Evolutionary conservation across 441 rosid genomes (phyloP).

Genomic region (Codiaeum variegatum): DNA sequence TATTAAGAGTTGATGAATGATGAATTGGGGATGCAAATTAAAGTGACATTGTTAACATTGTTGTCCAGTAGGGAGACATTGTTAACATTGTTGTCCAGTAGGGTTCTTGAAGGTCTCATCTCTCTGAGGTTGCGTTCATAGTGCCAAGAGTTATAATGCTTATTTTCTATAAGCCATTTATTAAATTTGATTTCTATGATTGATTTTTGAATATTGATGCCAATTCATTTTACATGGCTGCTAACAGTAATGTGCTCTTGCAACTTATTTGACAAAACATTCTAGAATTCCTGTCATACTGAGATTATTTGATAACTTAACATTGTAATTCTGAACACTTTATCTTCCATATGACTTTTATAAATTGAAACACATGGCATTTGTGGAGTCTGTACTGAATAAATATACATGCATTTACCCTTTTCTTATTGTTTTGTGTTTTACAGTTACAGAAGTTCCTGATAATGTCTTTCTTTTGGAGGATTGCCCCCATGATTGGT

Average conservation of each 20-base stretch:
- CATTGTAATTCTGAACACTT: background rate
- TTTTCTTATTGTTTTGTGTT: constrained; percentile 12
- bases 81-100: background rate
- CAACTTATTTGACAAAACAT: background rate
- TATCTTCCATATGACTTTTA: background rate
- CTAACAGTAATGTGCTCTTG: background rate
- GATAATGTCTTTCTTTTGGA: constrained; percentile 69
- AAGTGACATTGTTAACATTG: too few species aligned
- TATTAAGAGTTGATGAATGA: background rate
- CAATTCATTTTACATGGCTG: background rate
- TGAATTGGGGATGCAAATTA: background rate
- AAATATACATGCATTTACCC: background rate
- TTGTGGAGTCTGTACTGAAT: background rate
- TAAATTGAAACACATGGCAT: background rate
- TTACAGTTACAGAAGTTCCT: constrained; percentile 69
- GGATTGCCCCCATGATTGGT: constrained; percentile 98
- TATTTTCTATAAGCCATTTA: background rate
- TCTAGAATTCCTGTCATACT: background rate
- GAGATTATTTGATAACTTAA: background rate
- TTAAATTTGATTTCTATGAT: background rate
- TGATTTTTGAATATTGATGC: background rate
- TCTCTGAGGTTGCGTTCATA: background rate
- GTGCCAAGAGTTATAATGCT: background rate
- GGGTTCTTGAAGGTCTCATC: background rate
- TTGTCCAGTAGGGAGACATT: too few species aligned